A percentile compares a stretch with the other conserved stretches of the same genome.
Conservation (phyloP, 805 yeast genomes). For the Myxozyma geophila region DNA sequence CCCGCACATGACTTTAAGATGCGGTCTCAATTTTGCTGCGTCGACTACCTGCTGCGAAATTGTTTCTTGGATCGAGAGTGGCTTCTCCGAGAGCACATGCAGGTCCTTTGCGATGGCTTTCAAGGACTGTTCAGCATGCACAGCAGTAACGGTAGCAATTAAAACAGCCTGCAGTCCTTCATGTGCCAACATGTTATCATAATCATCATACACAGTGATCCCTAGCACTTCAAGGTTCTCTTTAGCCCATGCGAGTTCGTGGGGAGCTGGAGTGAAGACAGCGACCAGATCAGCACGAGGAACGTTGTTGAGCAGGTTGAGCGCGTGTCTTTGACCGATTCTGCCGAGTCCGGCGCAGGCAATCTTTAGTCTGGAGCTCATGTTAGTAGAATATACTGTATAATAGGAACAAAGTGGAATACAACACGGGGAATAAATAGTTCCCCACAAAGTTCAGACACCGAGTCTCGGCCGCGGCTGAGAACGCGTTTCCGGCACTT, state of each 20-base stretch:
- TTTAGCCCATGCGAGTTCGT: conserved; percentile 33
- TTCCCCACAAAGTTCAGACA: not conserved
- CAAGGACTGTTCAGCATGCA: conserved; percentile 30
- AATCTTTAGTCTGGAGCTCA: conserved; percentile 37
- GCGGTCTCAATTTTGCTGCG: conserved; percentile 19
- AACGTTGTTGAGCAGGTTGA: conserved; percentile 11
- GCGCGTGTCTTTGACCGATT: conserved; percentile 30
- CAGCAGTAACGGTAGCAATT: conserved; percentile 30
- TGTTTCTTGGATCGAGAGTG: conserved; percentile 35
- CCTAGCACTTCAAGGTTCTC: conserved; percentile 30
- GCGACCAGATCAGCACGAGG: conserved; percentile 37
- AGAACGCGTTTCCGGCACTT: not conserved
- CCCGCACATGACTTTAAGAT: conserved; percentile 25
- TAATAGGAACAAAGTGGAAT: not conserved
- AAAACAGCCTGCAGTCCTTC: conserved; percentile 25
- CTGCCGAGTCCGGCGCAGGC: conserved; percentile 36
- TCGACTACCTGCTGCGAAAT: conserved; percentile 22
- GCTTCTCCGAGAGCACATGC: conserved; percentile 35
- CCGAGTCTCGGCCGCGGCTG: not conserved
- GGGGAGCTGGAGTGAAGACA: conserved; percentile 32
- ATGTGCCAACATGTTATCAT: conserved; percentile 24
- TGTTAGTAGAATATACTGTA: conserved; percentile 13
- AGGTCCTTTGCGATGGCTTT: conserved; percentile 21
- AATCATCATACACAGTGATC: conserved; percentile 27
- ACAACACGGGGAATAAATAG: not conserved